Conservation (phyloP, 352 stramenopile species). For the Phytophthora sojae region DNA sequence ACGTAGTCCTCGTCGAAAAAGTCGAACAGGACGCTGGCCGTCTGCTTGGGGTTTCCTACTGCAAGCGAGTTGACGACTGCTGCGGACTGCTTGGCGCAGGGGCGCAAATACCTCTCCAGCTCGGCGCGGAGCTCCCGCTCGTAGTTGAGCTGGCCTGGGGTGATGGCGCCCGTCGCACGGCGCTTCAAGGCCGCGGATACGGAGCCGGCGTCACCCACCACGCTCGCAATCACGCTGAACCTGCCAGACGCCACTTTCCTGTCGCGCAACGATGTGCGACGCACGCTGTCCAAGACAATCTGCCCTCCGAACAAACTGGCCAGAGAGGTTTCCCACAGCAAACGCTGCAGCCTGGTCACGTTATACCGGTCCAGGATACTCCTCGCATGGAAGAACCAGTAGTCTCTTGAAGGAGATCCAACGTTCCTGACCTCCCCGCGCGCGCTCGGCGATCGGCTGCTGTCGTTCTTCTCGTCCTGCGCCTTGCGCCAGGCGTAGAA, state of each 20-base stretch:
- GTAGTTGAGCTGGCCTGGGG: conserved; percentile 27
- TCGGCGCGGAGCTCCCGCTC: conserved; percentile 51
- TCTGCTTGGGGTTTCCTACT: conserved; percentile 44
- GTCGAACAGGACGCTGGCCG: conserved; percentile 52
- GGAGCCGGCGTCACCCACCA: conserved; percentile 32
- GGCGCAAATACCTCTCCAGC: conserved; percentile 57
- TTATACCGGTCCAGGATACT: conserved; percentile 70
- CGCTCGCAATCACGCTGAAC: conserved; percentile 36
- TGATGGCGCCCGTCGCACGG: conserved; percentile 25
- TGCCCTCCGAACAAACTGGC: conserved; percentile 71
- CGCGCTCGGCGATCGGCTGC: conserved; percentile 38
- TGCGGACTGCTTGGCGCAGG: conserved; percentile 50
- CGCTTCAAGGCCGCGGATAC: conserved; percentile 34
- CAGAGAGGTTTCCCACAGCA: conserved; percentile 80
- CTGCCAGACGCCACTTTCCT: conserved; percentile 19
- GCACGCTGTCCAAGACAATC: conserved; percentile 66
- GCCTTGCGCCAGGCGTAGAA: conserved; percentile 76
- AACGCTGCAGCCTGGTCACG: conserved; percentile 69
- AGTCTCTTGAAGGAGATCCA: conserved; percentile 67
- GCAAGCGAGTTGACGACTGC: conserved; percentile 41
- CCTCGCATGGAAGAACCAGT: conserved; percentile 77
- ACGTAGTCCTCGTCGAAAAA: conserved; percentile 78
- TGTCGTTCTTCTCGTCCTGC: conserved; percentile 47
- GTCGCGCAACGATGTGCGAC: conserved; percentile 19
- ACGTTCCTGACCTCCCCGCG: conserved; percentile 57